Evolutionary conservation across 495 filamentous ascomycete species (phyloP), one percentile per base, ranked within the genome.

Genomic region (Penicillium daleae): DNA sequence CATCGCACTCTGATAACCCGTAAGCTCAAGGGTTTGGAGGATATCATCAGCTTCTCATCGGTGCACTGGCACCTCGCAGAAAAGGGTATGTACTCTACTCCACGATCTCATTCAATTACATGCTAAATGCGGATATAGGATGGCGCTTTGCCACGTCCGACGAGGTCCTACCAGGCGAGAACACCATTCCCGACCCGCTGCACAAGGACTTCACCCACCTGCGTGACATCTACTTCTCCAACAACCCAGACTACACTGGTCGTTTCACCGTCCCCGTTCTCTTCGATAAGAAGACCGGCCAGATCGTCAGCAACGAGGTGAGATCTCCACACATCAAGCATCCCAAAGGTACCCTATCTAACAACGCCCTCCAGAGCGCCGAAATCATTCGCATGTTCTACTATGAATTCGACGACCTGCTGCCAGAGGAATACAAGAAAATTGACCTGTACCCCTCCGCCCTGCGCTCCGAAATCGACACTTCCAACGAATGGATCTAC

Each of bases 401-500:
- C 75, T 70, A 79, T 61, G 85, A 87, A 59, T 97, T 94, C 69
- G 91, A 97, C 69, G 82, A 86, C 57, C 72, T 93, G 21, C 67
- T 96, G 3, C 76, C 80, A 22, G 71, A 74, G 7, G 59, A 84
- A 61, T 85, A 83, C 74, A 82, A 85, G 39, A 82, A 86, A 33
- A 66, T 88, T 2, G 87, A 88, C 64, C 83, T 90, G 42, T 89
- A 87, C 68, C 91, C 91, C 0, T 61, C 77, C 32, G 64, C 80
- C 1, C 77, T 93, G 21, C 80, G 78, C 26, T 57, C 72, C 50
- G 71, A 88, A 21, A 95, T 97, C 70, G 90, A 97, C 62, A 80
- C 82, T 48, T 77, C 87, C 58, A 95, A 95, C 71, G 85, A 86
- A 32, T 96, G 92, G 92, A 87, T 89, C 60, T 95, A 95, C 76